Base-by-base conservation (phyloP, 1,139 yeast species). In the Kluyveromyces sp. region DNA sequence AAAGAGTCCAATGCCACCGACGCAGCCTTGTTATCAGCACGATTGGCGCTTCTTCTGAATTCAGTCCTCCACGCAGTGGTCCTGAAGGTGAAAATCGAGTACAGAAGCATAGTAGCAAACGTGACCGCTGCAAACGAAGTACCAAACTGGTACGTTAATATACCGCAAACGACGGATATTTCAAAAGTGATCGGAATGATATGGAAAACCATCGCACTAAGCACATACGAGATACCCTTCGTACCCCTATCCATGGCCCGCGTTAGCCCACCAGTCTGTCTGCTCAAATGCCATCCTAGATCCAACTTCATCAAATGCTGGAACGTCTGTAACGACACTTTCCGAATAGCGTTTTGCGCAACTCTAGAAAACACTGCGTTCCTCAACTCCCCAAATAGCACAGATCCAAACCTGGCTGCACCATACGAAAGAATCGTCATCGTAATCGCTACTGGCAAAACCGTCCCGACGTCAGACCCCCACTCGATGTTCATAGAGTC, bases 191-290 rank as follows among this genome's bases (percentile, higher is more conserved):
- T 84, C 4, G 99, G 99, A 39, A 92, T 73, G 31, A 92, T 90
- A 63, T 94, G 98, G 70, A 92, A 92, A 10, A 94, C 96, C 96
- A 92, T 86, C 3, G 98, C 96, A 37, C 87, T 81, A 45, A 92
- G 71, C 4, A 92, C 97, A 59, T 85, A 90, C 27, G 95, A 83
- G 45, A 92, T 92, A 67, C 99, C 98, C 58, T 92, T 92, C 1
- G 97, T 92, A 63, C 99, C 99, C 56, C 98, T 74, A 61, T 92
- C 99, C 58, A 92, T 92, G 1, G 98, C 97, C 51, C 98, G 73
- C 0, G 97, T 92, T 41, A 92, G 69, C 0, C 96, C 97, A 55
- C 99, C 99, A 0, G 98, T 94, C 64, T 94, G 97, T 56, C 90
- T 74, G 6, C 94, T 76, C 45, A 92, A 68, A 65, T 92, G 98